Conservation (phyloP, 75 land plant genomes). For the Cupressus sempervirens region DNA sequence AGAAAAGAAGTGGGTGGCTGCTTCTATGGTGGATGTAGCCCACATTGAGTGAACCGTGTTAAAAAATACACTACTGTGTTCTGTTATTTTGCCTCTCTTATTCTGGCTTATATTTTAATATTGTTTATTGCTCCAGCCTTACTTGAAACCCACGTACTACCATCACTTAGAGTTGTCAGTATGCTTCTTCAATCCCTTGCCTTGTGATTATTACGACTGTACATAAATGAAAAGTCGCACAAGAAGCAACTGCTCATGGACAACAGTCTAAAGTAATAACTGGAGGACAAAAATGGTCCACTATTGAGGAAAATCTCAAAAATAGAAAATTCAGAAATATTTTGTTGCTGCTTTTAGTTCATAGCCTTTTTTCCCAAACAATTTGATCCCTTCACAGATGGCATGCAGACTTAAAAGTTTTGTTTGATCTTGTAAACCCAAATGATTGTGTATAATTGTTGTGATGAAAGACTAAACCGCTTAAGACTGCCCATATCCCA, state of each 20-base stretch:
- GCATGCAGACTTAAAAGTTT: not conserved
- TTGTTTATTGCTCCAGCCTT: too few species aligned
- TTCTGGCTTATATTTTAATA: too few species aligned
- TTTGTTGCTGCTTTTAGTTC: too few species aligned
- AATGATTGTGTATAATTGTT: not conserved
- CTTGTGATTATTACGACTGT: not conserved
- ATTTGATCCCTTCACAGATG: not conserved
- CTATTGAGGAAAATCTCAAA: not conserved
- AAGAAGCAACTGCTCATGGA: not conserved
- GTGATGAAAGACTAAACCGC: too few species aligned
- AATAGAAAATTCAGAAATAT: too few species aligned
- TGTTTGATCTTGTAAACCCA: not conserved
- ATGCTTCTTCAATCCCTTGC: not conserved
- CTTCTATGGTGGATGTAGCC: too few species aligned
- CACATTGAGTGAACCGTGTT: too few species aligned
- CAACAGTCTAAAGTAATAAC: not conserved
- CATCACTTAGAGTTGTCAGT: not conserved
- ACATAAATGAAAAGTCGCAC: not conserved
- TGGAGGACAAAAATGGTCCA: too few species aligned
- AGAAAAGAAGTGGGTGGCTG: too few species aligned
- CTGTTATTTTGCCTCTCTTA: too few species aligned
- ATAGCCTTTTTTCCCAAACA: not conserved
- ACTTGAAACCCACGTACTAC: not conserved
- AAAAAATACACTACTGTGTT: too few species aligned
- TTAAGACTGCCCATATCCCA: too few species aligned